Conservation (phyloP, 768 basidiomycete genomes). For the Leccinum barrowsii region DNA sequence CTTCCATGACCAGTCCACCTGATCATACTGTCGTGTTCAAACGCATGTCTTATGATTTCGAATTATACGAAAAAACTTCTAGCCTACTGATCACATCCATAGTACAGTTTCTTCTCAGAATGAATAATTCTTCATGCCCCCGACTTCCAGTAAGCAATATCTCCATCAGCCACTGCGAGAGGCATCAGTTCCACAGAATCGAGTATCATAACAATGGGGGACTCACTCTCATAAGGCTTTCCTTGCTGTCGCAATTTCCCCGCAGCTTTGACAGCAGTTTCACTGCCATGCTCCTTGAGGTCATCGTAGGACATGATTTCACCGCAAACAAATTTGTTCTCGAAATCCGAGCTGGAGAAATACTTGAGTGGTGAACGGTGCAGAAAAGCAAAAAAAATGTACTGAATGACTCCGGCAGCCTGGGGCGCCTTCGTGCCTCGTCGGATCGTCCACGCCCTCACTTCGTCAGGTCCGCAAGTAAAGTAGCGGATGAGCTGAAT, state of each 20-base stretch:
- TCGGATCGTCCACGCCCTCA: conserved; percentile 97
- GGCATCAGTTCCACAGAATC: conserved; percentile 6
- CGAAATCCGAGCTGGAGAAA: conserved; percentile 78
- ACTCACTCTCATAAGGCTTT: conserved; percentile 92
- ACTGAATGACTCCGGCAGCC: conserved; percentile 98
- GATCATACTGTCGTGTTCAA: not conserved
- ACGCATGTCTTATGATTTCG: not conserved
- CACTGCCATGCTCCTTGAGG: conserved; percentile 87
- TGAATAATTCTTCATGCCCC: conserved; percentile 40
- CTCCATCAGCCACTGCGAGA: conserved; percentile 73
- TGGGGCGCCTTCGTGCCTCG: conserved; percentile 93
- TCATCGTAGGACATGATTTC: conserved; percentile 95
- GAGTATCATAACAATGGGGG: not conserved
- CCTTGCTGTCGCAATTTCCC: conserved; percentile 95
- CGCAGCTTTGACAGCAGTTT: conserved; percentile 88
- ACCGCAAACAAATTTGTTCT: conserved; percentile 96
- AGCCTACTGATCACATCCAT: conserved; percentile 8
- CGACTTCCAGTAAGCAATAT: conserved; percentile 90
- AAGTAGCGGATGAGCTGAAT: conserved; percentile 90
- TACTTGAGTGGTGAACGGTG: not conserved
- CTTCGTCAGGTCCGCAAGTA: conserved; percentile 95
- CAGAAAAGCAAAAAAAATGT: not conserved
- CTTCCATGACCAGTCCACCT: not conserved
- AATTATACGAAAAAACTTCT: conserved; percentile 14
- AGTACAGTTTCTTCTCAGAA: conserved; percentile 1